These are phyloP conservation scores for Nepenthes gracilis DNA, from an alignment of 148 eudicot genomes.

Conservation along the genomic window DNA sequence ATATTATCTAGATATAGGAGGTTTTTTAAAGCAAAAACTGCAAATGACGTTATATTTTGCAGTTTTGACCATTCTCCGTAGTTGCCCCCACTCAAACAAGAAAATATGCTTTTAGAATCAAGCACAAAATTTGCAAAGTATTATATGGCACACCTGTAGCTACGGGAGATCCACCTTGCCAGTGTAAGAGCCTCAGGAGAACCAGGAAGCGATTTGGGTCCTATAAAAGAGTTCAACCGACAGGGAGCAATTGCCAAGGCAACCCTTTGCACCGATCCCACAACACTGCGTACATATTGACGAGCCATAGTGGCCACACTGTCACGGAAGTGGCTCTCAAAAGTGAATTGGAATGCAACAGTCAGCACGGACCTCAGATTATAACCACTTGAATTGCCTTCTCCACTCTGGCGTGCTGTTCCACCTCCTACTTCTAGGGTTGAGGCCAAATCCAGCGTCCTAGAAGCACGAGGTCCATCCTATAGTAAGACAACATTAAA, in stretches of 20 bases:
- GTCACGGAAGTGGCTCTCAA: slow-evolving; percentile 40
- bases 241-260: slow-evolving; percentile 54
- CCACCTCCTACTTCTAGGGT: slow-evolving; percentile 35
- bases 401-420: slow-evolving; percentile 19
- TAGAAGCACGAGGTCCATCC: slow-evolving; percentile 25
- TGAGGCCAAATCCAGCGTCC: slow-evolving; percentile 50
- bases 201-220: slow-evolving; percentile 34
- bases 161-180: slow-evolving; percentile 42
- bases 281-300: slow-evolving; percentile 53
- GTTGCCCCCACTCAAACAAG: too few species aligned
- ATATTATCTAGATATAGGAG: too few species aligned
- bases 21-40: too few species aligned
- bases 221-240: slow-evolving; percentile 15
- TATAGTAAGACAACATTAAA: slow-evolving; percentile 1
- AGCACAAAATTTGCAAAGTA: too few species aligned
- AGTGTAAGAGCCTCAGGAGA: slow-evolving; percentile 54
- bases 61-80: too few species aligned
- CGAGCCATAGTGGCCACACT: slow-evolving; percentile 58
- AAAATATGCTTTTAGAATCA: too few species aligned
- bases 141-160: slow-evolving; percentile 30
- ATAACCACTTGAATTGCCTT: slow-evolving; percentile 18
- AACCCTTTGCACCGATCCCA: slow-evolving; percentile 50
- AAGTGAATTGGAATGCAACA: slow-evolving; percentile 55
- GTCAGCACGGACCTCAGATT: slow-evolving; percentile 41
- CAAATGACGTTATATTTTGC: too few species aligned